phyloP scores from a whole-genome alignment of 352 stramenopile species.

The Phytopythium aichiense region DNA sequence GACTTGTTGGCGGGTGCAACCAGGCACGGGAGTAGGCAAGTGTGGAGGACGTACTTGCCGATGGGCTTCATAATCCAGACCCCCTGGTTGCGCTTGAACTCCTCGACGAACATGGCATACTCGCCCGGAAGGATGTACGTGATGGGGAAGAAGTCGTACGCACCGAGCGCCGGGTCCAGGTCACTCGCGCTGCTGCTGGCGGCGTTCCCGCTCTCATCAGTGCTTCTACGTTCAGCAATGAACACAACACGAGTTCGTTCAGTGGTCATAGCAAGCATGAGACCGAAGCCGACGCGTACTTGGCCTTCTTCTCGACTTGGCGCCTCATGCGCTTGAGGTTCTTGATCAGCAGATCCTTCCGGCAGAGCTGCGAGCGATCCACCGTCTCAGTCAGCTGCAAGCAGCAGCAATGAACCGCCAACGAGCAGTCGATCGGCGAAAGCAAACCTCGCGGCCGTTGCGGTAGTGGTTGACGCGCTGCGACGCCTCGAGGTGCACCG shows the following conservation, averaged over 20 bases:
- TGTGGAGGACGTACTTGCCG: constrained; percentile 55
- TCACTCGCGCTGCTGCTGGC: constrained; percentile 13
- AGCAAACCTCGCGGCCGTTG: constrained; percentile 66
- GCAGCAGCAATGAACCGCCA: not conserved
- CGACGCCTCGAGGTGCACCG: constrained; percentile 69
- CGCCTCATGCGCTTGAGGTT: constrained; percentile 91
- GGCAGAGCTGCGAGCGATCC: constrained; percentile 52
- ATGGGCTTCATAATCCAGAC: constrained; percentile 98
- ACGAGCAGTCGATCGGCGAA: not conserved
- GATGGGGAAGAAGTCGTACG: constrained; percentile 90
- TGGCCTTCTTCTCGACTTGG: constrained; percentile 78
- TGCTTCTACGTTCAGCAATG: not conserved
- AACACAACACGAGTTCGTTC: not conserved
- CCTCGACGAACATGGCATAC: constrained; percentile 94
- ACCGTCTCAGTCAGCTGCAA: not conserved
- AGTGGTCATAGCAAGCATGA: not conserved
- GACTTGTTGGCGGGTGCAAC: not conserved
- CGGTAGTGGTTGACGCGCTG: constrained; percentile 92
- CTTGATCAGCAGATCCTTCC: constrained; percentile 95
- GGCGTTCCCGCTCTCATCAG: not conserved
- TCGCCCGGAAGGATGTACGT: constrained; percentile 94
- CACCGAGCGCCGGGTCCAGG: constrained; percentile 26
- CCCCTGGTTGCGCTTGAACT: constrained; percentile 89
- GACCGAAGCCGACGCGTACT: constrained; percentile 19
- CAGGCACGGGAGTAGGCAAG: not conserved